Evolutionary conservation across 208 protist species (phyloP), one percentile per base, ranked within the genome.

Genomic region (Angomonas deanei): DNA sequence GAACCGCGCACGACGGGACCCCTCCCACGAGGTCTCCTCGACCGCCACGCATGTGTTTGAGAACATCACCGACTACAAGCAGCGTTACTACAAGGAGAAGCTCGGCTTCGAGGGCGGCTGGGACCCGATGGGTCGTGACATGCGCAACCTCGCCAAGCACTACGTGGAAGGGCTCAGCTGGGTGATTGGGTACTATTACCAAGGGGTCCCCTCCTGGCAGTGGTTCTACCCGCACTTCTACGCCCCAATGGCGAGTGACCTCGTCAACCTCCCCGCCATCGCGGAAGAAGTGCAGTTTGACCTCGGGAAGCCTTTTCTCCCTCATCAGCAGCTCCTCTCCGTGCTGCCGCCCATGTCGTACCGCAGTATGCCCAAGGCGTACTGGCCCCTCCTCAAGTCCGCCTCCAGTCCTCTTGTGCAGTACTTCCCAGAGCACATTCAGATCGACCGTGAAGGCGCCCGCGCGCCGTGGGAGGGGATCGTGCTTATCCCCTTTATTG

Each of bases 261-360:
- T 97, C 53, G 64, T 93, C 47, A 86, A 91, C 68, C 72, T 96
- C 27, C 61, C 78, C 17, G 79, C 72, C 42, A 68, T 94, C 31
- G 88, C 77, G 4, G 39, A 60, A 3, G 53, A 63, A 13, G 74
- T 91, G 0, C 54, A 74, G 13, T 95, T 97, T 66, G 74, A 86
- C 15, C 53, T 72, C 0, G 88, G 87, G 56, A 69, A 81, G 76
- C 89, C 89, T 23, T 96, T 97, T 71, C 65, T 91, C 5, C 92
- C 89, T 0, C 88, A 95, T 64, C 86, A 97, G 74, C 98, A 99
- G 89, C 88, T 99, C 34, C 89, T 99, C 55, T 88, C 93, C 31
- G 98, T 99, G 46, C 72, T 99, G n/a, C 98, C 98, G 32, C 85
- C 93, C 13, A 87, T 92, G 83, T 96, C 88, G 27, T 94, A 94